Conservation (phyloP, 257 asterid genomes). For the Solanum pimpinellifolium region DNA sequence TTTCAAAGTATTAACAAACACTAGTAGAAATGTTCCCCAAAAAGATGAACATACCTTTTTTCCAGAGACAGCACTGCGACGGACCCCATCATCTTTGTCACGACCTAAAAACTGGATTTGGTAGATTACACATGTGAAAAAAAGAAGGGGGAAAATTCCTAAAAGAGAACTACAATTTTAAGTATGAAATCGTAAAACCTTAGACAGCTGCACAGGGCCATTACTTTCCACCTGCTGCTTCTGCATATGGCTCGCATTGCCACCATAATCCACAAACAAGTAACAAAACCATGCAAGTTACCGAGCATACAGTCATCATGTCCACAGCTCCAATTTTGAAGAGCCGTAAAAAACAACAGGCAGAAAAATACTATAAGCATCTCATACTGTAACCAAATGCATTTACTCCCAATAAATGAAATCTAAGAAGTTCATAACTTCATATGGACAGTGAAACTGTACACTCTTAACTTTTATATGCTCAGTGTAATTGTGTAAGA, state of each 20-base stretch:
- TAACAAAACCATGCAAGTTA: slow-evolving; percentile 46
- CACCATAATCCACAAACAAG: slow-evolving; percentile 55
- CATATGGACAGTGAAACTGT: background rate
- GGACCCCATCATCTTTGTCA: slow-evolving; percentile 75
- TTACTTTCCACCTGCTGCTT: slow-evolving; percentile 68
- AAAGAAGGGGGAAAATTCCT: background rate
- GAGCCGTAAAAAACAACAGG: slow-evolving; percentile 67
- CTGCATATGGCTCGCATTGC: slow-evolving; percentile 77
- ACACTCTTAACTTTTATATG: background rate
- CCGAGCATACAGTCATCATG: slow-evolving; percentile 48
- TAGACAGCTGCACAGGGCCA: slow-evolving; percentile 96
- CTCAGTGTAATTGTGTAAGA: background rate
- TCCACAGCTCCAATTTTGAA: slow-evolving; percentile 96
- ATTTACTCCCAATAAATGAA: background rate
- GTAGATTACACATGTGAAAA: slow-evolving; percentile 1
- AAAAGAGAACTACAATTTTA: background rate
- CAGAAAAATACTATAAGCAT: slow-evolving; percentile 58
- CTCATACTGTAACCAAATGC: slow-evolving; percentile 1
- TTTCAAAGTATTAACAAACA: background rate
- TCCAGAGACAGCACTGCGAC: slow-evolving; percentile 97
- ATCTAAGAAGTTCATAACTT: background rate
- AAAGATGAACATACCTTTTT: slow-evolving; percentile 49
- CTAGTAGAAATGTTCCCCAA: background rate
- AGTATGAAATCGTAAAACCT: slow-evolving; percentile 29
- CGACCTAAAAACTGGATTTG: slow-evolving; percentile 67